These are phyloP conservation scores for Uncinocarpus reesii DNA, from an alignment of 2,329 filamentous ascomycete species.

Conservation along the genomic window DNA sequence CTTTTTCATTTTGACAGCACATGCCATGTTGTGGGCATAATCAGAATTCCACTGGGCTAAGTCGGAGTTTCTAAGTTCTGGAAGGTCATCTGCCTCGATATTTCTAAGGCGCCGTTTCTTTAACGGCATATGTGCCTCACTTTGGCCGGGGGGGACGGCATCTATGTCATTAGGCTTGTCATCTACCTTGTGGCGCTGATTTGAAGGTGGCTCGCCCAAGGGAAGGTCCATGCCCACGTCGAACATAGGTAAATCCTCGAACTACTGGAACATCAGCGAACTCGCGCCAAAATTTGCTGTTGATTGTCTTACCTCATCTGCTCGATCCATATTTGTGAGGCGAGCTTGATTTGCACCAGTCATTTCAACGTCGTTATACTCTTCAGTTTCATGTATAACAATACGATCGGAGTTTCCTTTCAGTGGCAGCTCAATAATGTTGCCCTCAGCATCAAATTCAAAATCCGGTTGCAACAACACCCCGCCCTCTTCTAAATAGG, in stretches of 20 bases:
- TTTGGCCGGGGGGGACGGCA: background rate
- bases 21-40: conserved; percentile 52
- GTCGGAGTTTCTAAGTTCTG: conserved; percentile 47
- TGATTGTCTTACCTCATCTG: conserved; percentile 27
- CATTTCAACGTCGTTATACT: conserved; percentile 28
- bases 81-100: conserved; percentile 41
- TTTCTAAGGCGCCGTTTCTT: conserved; percentile 22
- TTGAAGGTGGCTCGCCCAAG: background rate
- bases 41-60: conserved; percentile 48
- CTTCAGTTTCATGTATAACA: conserved; percentile 27
- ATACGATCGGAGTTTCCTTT: conserved; percentile 17
- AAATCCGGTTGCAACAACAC: conserved; percentile 47
- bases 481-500: conserved; percentile 33
- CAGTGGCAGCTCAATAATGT: conserved; percentile 41
- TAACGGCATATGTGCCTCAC: conserved; percentile 15
- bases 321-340: conserved; percentile 21
- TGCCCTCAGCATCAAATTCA: conserved; percentile 52
- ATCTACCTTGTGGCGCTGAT: background rate
- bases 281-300: background rate
- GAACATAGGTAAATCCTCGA: conserved; percentile 1
- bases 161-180: background rate
- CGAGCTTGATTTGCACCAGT: conserved; percentile 37
- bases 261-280: background rate
- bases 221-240: background rate
- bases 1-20: conserved; percentile 37